phyloP scores from a whole-genome alignment of 305 asterid genomes.

The Fraxinus latifolia region DNA sequence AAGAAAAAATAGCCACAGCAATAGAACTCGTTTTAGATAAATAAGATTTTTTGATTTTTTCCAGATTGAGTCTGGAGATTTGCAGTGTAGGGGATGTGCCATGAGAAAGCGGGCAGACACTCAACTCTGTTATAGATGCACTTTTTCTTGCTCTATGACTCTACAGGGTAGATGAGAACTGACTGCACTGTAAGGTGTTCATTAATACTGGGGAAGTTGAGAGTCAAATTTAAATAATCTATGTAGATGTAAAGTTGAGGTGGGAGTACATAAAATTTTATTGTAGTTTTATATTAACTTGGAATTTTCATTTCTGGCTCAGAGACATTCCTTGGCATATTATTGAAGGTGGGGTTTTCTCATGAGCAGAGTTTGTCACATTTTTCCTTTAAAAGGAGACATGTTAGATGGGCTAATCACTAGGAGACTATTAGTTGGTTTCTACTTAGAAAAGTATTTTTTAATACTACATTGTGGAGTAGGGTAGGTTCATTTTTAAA shows the following conservation, averaged over 20 bases:
- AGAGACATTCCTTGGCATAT: neutral
- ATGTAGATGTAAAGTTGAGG: neutral
- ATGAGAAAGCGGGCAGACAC: neutral
- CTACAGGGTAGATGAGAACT: neutral
- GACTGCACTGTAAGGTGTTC: neutral
- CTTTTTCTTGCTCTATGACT: neutral
- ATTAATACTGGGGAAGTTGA: neutral
- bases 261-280: neutral
- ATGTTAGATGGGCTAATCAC: neutral
- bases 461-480: neutral
- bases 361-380: neutral
- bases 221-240: neutral
- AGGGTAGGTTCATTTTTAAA: neutral
- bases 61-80: neutral
- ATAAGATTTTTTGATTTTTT: neutral
- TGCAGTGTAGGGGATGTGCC: neutral
- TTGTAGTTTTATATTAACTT: neutral
- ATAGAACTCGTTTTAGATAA: neutral
- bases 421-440: neutral
- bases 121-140: neutral
- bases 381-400: neutral
- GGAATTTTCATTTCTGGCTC: neutral
- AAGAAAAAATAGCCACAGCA: neutral
- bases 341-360: neutral
- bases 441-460: neutral